Evolutionary conservation across 192 early-diverging fungal genomes (phyloP).

Genomic region (Pilobolus umbonatus): DNA sequence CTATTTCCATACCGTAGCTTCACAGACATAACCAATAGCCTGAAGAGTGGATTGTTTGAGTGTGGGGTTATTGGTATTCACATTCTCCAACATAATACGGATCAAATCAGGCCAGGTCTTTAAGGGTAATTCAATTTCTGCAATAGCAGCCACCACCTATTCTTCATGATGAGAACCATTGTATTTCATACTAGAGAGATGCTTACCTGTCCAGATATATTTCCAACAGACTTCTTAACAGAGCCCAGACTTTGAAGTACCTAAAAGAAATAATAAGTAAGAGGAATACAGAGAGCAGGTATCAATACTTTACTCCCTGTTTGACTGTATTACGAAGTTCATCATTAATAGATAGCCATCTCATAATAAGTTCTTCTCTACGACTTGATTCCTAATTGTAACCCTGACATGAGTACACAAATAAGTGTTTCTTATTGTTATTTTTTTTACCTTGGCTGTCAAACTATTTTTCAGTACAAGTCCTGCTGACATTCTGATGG

Average conservation of each 20-base stretch:
- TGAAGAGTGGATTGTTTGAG: conserved; percentile 80
- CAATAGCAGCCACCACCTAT: conserved; percentile 85
- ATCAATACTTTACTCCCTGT: conserved; percentile 38
- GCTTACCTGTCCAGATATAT: conserved; percentile 66
- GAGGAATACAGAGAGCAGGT: background rate
- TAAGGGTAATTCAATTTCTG: conserved; percentile 87
- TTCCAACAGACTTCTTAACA: conserved; percentile 49
- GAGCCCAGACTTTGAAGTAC: conserved; percentile 1
- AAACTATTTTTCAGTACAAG: conserved; percentile 93
- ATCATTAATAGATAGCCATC: conserved; percentile 62
- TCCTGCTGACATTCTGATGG: conserved; percentile 79
- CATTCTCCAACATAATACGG: conserved; percentile 68
- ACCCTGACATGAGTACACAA: conserved; percentile 5
- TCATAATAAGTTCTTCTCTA: conserved; percentile 54
- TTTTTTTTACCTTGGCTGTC: conserved; percentile 66
- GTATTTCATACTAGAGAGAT: background rate
- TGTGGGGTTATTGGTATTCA: conserved; percentile 61
- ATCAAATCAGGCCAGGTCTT: conserved; percentile 88
- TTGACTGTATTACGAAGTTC: conserved; percentile 64
- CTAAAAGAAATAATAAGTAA: background rate
- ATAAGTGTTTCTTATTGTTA: background rate
- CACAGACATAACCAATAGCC: conserved; percentile 92
- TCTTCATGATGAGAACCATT: background rate
- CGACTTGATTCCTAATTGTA: conserved; percentile 41
- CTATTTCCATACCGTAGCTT: conserved; percentile 67